Evolutionary conservation across 1,284 basidiomycete genomes (phyloP).

Genomic region (Sporisorium scitamineum): DNA sequence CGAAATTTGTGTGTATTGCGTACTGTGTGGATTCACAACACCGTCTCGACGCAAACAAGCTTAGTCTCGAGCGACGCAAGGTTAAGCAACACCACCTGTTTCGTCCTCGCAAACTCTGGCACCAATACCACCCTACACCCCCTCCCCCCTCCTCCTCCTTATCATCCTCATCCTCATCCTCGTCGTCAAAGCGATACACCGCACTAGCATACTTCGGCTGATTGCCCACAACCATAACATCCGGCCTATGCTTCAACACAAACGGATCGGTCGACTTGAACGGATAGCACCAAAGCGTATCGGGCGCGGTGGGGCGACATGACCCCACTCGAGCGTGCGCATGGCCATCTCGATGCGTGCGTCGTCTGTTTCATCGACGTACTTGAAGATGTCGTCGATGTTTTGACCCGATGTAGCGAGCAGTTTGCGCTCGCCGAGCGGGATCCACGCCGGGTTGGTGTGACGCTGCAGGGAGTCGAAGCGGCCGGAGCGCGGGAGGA

Average conservation of each 20-base stretch:
- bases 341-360: conserved; percentile 78
- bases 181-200: conserved; percentile 68
- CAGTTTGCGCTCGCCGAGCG: conserved; percentile 73
- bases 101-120: conserved; percentile 81
- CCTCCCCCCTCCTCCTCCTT: conserved; percentile 71
- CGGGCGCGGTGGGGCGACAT: conserved; percentile 98
- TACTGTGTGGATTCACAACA: conserved; percentile 1
- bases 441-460: conserved; percentile 91
- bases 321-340: conserved; percentile 89
- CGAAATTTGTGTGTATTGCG: not conserved
- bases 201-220: conserved; percentile 76
- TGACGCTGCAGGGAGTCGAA: conserved; percentile 80
- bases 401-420: conserved; percentile 91
- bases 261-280: conserved; percentile 91
- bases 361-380: conserved; percentile 72
- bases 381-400: conserved; percentile 94
- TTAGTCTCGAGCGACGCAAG: conserved; percentile 74
- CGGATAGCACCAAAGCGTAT: conserved; percentile 97
- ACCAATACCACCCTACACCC: conserved; percentile 81
- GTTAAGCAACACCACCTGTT: conserved; percentile 77
- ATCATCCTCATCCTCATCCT: conserved; percentile 59
- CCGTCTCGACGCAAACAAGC: conserved; percentile 62
- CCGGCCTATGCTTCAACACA: conserved; percentile 83
- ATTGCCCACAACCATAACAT: conserved; percentile 92
- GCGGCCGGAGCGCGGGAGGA: conserved; percentile 78